Evolutionary conservation across 768 basidiomycete genomes (phyloP).

Genomic region (Boletus pseudopeckii): DNA sequence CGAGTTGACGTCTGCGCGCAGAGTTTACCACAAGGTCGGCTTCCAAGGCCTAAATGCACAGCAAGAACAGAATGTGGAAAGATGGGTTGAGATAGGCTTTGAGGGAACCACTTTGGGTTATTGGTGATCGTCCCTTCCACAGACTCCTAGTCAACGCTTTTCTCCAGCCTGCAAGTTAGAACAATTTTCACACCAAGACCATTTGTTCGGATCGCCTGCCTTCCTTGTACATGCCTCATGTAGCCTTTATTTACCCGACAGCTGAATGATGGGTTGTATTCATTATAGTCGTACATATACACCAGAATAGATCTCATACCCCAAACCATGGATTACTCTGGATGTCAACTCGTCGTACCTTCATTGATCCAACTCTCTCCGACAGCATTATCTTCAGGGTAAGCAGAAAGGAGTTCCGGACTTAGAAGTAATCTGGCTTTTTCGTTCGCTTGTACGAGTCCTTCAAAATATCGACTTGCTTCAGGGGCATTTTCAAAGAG

Average conservation of each 20-base stretch:
- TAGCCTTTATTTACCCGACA: neutral
- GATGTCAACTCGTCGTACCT: constrained; percentile 9
- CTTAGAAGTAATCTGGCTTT: constrained; percentile 40
- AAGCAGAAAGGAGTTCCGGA: constrained; percentile 39
- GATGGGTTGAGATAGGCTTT: constrained; percentile 68
- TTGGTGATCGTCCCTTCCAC: constrained; percentile 49
- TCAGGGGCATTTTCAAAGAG: constrained; percentile 26
- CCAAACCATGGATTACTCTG: neutral
- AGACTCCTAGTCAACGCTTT: neutral
- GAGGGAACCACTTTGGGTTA: constrained; percentile 51
- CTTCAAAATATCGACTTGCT: constrained; percentile 39
- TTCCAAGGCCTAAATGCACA: constrained; percentile 50
- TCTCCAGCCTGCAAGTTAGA: neutral
- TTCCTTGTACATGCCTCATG: neutral
- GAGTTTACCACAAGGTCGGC: constrained; percentile 62
- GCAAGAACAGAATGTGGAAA: constrained; percentile 31
- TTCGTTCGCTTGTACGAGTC: constrained; percentile 22
- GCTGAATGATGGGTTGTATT: neutral
- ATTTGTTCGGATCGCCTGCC: neutral
- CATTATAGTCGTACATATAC: constrained; percentile 4
- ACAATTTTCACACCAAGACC: neutral
- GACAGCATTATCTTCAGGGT: constrained; percentile 46
- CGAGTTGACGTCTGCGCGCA: constrained; percentile 42
- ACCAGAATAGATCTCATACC: neutral
- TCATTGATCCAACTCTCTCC: constrained; percentile 35